A percentile compares a stretch with the other conserved stretches of the same genome.
Conservation (phyloP, 306 rosid genomes). For the Delonix regia region DNA sequence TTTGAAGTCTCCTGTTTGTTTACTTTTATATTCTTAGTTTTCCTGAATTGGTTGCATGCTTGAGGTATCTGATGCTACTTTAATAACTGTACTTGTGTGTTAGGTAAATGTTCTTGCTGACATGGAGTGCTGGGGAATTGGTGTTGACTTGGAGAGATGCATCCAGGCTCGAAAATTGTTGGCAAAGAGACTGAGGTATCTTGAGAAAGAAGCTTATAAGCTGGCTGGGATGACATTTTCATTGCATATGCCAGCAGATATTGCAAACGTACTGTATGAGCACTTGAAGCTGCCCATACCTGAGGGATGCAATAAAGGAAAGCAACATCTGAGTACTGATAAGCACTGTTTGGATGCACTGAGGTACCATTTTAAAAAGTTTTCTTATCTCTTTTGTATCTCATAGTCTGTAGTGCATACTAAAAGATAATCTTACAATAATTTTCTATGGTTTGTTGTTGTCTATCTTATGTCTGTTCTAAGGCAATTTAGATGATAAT, state of each 20-base stretch:
- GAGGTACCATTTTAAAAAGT: slow-evolving; percentile 54
- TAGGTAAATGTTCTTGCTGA: slow-evolving; percentile 94
- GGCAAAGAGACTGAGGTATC: slow-evolving; percentile 72
- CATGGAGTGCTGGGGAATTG: slow-evolving; percentile 96
- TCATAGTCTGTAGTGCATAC: slow-evolving; percentile 11
- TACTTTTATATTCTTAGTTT: slow-evolving; percentile 14
- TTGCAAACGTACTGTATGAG: slow-evolving; percentile 77
- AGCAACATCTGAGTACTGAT: slow-evolving; percentile 89
- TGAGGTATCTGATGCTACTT: slow-evolving; percentile 30
- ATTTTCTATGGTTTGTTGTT: slow-evolving; percentile 21
- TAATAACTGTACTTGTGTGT: slow-evolving; percentile 32
- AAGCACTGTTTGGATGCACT: slow-evolving; percentile 88
- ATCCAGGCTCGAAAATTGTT: slow-evolving; percentile 80
- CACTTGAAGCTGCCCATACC: slow-evolving; percentile 89
- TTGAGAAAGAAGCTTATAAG: slow-evolving; percentile 89
- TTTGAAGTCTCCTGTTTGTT: neutral
- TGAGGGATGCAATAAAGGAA: slow-evolving; percentile 72
- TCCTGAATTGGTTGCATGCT: slow-evolving; percentile 23
- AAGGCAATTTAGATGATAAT: slow-evolving; percentile 29
- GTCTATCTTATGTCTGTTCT: neutral
- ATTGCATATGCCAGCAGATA: slow-evolving; percentile 77
- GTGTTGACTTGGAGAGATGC: slow-evolving; percentile 92
- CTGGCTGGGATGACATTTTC: slow-evolving; percentile 89
- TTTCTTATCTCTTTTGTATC: slow-evolving; percentile 32
- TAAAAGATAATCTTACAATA: slow-evolving; percentile 25